Conservation (phyloP, 2,329 filamentous ascomycete genomes). For the Epichloe festucae region DNA sequence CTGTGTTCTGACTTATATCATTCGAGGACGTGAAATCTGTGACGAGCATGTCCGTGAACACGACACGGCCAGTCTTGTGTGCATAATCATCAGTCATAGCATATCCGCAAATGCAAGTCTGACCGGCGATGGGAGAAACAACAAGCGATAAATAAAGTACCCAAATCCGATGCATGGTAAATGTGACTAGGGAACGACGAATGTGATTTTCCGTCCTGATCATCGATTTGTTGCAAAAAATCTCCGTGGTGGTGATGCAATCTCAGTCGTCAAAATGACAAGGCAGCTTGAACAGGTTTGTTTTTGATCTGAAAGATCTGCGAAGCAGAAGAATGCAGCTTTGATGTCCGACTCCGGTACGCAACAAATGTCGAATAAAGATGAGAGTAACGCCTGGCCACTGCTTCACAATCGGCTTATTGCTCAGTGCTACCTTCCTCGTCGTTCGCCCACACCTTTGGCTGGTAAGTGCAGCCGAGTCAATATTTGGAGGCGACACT, state of each 20-base stretch:
- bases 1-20: constrained; percentile 34
- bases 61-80: constrained; percentile 21
- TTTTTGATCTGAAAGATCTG: neutral
- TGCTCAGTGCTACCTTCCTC: neutral
- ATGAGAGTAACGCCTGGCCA: no score
- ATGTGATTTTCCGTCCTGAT: neutral
- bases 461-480: neutral
- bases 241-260: neutral
- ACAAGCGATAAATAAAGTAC: constrained; percentile 4
- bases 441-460: no score
- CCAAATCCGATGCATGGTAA: neutral
- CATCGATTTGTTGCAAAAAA: neutral
- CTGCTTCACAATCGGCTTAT: no score
- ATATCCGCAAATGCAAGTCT: constrained; percentile 62
- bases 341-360: no score
- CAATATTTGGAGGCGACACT: neutral
- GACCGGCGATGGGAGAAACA: constrained; percentile 8
- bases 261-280: neutral
- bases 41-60: constrained; percentile 60
- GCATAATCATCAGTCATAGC: constrained; percentile 31
- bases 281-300: neutral
- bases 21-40: constrained; percentile 53
- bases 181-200: neutral
- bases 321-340: no score
- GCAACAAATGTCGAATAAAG: no score